A percentile compares a stretch with the other conserved stretches of the same genome.
phyloP scores from a whole-genome alignment of 75 land plant species.

The Adiantum capillusveneris region DNA sequence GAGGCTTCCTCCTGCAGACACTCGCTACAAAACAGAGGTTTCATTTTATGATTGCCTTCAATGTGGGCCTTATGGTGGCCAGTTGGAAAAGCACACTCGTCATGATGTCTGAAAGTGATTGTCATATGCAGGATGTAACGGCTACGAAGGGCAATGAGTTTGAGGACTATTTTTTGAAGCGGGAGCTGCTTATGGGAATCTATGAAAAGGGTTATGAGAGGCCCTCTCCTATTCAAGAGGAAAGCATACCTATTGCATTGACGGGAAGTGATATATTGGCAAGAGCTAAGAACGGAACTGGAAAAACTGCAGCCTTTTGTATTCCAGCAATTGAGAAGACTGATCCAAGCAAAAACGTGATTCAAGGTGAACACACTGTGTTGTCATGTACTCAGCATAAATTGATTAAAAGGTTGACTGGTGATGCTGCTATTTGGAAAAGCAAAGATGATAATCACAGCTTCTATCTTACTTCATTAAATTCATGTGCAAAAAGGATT shows the following conservation, averaged over 20 bases:
- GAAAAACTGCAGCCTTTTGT: slow-evolving; percentile 93
- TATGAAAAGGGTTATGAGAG: slow-evolving; percentile 96
- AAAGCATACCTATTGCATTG: slow-evolving; percentile 92
- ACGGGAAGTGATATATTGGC: slow-evolving; percentile 96
- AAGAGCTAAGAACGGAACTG: slow-evolving; percentile 93
- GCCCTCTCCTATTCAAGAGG: slow-evolving; percentile 94
- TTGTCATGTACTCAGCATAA: no score
- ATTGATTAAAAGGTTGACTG: no score
- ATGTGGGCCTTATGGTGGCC: neutral
- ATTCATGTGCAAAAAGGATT: no score
- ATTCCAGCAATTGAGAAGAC: slow-evolving; percentile 92
- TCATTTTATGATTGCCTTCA: neutral
- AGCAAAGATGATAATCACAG: no score
- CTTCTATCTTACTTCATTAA: no score
- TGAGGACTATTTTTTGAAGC: slow-evolving; percentile 93
- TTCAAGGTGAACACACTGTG: slow-evolving; percentile 91
- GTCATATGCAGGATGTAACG: slow-evolving; percentile 78
- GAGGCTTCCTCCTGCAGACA: slow-evolving; percentile 66
- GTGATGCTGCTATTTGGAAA: no score
- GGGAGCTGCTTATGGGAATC: slow-evolving; percentile 94
- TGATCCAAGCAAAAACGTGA: slow-evolving; percentile 79
- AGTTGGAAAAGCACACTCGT: neutral
- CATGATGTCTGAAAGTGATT: neutral
- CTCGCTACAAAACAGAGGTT: slow-evolving; percentile 91
- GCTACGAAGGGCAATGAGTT: slow-evolving; percentile 98